These are phyloP conservation scores for Eimeria nieschulzi DNA, from an alignment of 169 alveolate genomes.

Conservation along the genomic window DNA sequence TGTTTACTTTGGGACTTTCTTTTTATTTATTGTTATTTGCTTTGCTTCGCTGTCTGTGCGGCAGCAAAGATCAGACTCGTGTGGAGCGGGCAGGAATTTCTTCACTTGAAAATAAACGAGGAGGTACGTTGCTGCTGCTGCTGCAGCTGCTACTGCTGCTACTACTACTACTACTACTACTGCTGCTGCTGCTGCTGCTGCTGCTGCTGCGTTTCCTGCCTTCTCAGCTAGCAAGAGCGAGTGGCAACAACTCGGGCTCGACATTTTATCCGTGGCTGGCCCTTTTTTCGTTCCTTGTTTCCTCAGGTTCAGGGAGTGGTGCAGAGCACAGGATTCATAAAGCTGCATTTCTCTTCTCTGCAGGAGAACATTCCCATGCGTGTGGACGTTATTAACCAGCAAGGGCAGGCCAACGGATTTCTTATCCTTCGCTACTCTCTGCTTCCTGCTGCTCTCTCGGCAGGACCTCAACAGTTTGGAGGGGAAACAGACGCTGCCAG, in stretches of 20 bases:
- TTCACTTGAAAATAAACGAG: constrained; percentile 8
- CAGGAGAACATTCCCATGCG: constrained; percentile 33
- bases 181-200: constrained; percentile 4
- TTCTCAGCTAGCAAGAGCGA: background rate
- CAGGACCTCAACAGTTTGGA: background rate
- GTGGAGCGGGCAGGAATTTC: constrained; percentile 37
- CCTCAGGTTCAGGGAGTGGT: constrained; percentile 5
- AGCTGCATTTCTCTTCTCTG: constrained; percentile 18
- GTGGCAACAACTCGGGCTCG: too few relatives aligned
- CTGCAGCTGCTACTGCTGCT: constrained; percentile 36
- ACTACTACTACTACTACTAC: constrained; percentile 87
- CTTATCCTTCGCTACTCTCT: background rate
- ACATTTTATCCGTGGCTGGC: too few relatives aligned
- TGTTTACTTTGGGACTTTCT: background rate
- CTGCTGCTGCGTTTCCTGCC: background rate
- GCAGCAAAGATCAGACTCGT: background rate
- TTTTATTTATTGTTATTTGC: too few relatives aligned
- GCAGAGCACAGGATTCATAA: constrained; percentile 7
- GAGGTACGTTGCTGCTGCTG: constrained; percentile 45
- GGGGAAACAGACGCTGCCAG: background rate
- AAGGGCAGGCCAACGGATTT: constrained; percentile 17
- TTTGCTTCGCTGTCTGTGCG: background rate
- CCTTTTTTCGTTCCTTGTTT: too few relatives aligned
- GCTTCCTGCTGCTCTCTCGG: background rate
- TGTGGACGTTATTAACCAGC: constrained; percentile 6